phyloP scores from a whole-genome alignment of 345 rosid genomes.

The Arabis hirsuta region DNA sequence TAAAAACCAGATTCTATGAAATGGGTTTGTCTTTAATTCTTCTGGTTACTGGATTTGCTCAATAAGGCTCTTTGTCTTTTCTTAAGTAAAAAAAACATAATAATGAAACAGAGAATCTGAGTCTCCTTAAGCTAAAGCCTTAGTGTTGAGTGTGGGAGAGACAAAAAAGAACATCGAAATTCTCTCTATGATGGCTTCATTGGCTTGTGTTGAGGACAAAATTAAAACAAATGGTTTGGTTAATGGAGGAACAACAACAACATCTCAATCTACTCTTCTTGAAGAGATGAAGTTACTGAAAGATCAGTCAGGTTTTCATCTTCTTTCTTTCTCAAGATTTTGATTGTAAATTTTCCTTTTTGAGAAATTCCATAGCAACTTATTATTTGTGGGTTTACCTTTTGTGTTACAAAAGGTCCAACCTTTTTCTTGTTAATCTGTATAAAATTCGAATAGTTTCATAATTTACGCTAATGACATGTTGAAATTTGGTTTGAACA shows the following conservation, averaged over 20 bases:
- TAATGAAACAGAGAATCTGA: slow-evolving; percentile 11
- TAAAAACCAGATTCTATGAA: slow-evolving; percentile 47
- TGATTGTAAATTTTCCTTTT: background rate
- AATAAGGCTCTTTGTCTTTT: slow-evolving; percentile 31
- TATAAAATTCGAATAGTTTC: background rate
- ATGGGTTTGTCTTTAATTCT: slow-evolving; percentile 43
- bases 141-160: slow-evolving; percentile 34
- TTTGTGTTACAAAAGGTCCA: background rate
- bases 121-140: slow-evolving; percentile 5
- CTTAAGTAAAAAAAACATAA: background rate
- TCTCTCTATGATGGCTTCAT: slow-evolving; percentile 47
- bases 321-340: slow-evolving; percentile 27
- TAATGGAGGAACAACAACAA: slow-evolving; percentile 36
- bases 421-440: background rate
- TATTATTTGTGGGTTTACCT: slow-evolving; percentile 13
- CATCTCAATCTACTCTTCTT: slow-evolving; percentile 52
- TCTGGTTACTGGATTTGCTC: slow-evolving; percentile 40
- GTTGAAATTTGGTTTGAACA: background rate
- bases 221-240: slow-evolving; percentile 54
- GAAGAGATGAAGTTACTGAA: slow-evolving; percentile 94
- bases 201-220: slow-evolving; percentile 71
- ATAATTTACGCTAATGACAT: background rate
- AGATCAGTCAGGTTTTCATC: slow-evolving; percentile 82
- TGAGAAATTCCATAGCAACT: background rate
- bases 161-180: slow-evolving; percentile 1